A percentile compares a stretch with the other conserved stretches of the same genome.
These are phyloP conservation scores for Salisapilia sapeloensis DNA, from an alignment of 352 stramenopile genomes.

Conservation along the genomic window DNA sequence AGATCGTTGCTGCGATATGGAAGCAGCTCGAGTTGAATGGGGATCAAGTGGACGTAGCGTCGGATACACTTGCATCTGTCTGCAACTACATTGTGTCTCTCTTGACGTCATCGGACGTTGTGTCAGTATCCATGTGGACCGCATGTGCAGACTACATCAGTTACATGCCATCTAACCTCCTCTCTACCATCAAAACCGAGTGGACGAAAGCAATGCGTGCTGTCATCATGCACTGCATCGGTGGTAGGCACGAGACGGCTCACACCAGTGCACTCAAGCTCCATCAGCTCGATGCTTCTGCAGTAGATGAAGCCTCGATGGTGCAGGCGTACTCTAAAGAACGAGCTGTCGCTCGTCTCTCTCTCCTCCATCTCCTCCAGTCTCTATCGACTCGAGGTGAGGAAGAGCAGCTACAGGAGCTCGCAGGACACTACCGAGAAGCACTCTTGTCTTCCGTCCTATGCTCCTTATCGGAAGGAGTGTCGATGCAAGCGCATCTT, in stretches of 20 bases:
- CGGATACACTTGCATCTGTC: no score
- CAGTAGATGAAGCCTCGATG: conserved; percentile 14
- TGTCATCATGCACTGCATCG: conserved; percentile 33
- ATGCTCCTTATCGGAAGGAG: conserved; percentile 25
- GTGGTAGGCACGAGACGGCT: conserved; percentile 35
- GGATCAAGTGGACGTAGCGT: no score
- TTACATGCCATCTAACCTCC: no score
- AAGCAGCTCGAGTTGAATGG: no score
- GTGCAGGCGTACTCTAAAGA: conserved; percentile 24
- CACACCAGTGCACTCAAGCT: conserved; percentile 26
- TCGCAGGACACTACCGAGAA: conserved; percentile 41
- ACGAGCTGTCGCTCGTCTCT: conserved; percentile 16
- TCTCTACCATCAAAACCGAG: conserved; percentile 13
- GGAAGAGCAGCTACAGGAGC: conserved; percentile 22
- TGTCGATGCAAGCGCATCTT: conserved; percentile 30
- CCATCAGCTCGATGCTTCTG: conserved; percentile 20
- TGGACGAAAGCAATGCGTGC: conserved; percentile 32
- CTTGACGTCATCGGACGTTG: no score
- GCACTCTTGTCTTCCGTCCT: conserved; percentile 38
- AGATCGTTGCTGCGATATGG: no score
- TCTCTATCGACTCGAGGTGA: conserved; percentile 15
- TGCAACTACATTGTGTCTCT: no score
- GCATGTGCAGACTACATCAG: no score
- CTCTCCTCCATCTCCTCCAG: conserved; percentile 25
- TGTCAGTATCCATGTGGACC: no score